Evolutionary conservation across 2,329 filamentous ascomycete genomes (phyloP), one percentile per base, ranked within the genome.

Genomic region (Colletotrichum tamarilloi): DNA sequence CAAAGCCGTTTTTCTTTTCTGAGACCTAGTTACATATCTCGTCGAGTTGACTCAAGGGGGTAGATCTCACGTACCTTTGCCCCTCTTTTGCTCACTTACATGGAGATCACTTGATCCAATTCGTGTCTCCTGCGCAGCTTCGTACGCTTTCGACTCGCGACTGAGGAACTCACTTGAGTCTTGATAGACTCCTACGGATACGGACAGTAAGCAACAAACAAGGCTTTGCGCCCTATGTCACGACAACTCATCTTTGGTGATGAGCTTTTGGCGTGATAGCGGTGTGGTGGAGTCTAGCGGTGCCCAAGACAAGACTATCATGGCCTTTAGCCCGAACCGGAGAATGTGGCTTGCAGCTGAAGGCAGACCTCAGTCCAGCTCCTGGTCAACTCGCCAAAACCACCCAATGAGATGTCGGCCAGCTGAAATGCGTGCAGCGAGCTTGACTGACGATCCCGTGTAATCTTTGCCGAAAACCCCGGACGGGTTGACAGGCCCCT

Each of bases 301-400:
- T 63, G 72, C 68, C 68, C 38, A 60, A 63, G 24, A 68, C 59
- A 59, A 68, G 32, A 72, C 72, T 74, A 74, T 74, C 63, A 72
- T n/a, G 30, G 16, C 30, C 4, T 56, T 68, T 72, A 74, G 53
- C 72, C 72, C 59, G 28, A 74, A 74, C 32, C 26, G 72, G 72
- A 62, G 8, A 63, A 63, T 59, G 68, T 74, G 72, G 72, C 72
- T 74, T 74, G 62, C 49, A 68, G 72, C 72, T 74, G 72, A 72
- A 72, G 55, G 63, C 72, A 72, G 72, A 58, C 68, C 58, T 62
- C 68, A 62, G 35, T 53, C 62, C 38, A 63, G 68, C 62, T 60
- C 58, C 68, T 28, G 16, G 71, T 71, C 62, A 9, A 52, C 56
- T 73, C 67, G 71, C 60, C 56, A 73, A 73, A 32, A n/a, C 16